Percentiles rank a stretch among this genome's conserved stretches.
Conservation (phyloP, 2,329 filamentous ascomycete genomes). For the Epichloe glyceriae region DNA sequence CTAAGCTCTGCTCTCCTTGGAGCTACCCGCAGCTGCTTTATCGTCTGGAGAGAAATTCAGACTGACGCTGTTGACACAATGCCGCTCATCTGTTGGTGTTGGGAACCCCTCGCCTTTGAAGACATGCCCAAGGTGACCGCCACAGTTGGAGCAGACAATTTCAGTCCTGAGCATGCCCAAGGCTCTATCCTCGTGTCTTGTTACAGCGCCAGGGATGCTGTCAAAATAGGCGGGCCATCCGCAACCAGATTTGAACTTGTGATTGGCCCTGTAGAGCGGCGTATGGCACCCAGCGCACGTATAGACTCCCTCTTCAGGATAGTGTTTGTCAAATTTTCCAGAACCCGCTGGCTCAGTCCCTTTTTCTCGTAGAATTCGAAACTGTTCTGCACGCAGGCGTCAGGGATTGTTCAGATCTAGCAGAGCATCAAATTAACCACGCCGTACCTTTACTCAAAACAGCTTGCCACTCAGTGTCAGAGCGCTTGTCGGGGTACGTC, state of each 20-base stretch:
- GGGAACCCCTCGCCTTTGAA: constrained; percentile 80
- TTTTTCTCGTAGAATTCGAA: constrained; percentile 81
- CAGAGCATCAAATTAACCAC: neutral
- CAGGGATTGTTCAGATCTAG: neutral
- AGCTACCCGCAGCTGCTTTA: constrained; percentile 24
- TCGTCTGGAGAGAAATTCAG: constrained; percentile 66
- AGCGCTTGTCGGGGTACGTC: constrained; percentile 70
- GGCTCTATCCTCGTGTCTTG: constrained; percentile 60
- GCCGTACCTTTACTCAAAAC: constrained; percentile 49
- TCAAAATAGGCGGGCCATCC: constrained; percentile 99
- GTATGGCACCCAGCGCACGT: constrained; percentile 75
- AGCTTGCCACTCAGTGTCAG: constrained; percentile 76
- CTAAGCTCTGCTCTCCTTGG: constrained; percentile 25
- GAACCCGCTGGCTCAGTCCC: constrained; percentile 75
- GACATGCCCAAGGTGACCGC: constrained; percentile 86
- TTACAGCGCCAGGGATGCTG: constrained; percentile 81
- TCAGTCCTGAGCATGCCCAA: constrained; percentile 81
- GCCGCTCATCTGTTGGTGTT: constrained; percentile 86
- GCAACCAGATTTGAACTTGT: constrained; percentile 94
- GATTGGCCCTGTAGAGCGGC: constrained; percentile 80
- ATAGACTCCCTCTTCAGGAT: constrained; percentile 65
- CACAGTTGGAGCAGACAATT: constrained; percentile 90
- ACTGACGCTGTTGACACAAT: constrained; percentile 92
- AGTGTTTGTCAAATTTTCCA: constrained; percentile 81
- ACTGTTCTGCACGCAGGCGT: constrained; percentile 59